Evolutionary conservation across 768 basidiomycete genomes (phyloP), one percentile per base, ranked within the genome.

Genomic region (Auriscalpium microsporum): DNA sequence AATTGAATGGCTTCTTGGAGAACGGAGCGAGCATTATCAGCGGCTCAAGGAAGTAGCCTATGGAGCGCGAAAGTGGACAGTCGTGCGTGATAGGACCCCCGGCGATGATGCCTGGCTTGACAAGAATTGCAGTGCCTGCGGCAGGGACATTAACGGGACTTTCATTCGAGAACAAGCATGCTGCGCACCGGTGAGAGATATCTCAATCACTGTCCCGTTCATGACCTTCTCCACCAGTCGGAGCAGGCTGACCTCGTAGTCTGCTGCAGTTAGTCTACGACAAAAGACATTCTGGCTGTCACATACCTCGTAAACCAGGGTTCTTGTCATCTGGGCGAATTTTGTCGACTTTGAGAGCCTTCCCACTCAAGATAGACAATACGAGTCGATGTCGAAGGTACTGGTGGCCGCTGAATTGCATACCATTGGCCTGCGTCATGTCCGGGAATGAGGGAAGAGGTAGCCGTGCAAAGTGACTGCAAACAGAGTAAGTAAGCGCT

Each of bases 41-140:
- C 13, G 93, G 86, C 66, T 98, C 96, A 10, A 98, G 74, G 66
- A 90, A 98, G 72, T 98, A 99, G 10, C 96, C 96, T 45, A 98
- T 78, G 33, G 90, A 87, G 44, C 94, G 80, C 10, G 91, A 89
- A 16, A 86, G 73, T 17, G 94, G 90, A 64, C 95, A 97, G 19
- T 95, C 90, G 67, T 98, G 94, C 4, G 76, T 76, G 58, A 92
- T 69, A 10, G 72, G 67, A 2, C 96, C 96, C 7, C 95, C 94
- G 23, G 82, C 78, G 53, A 98, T 87, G 50, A 97, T 75, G 3
- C 96, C 96, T 17, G 96, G 96, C 67, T 92, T 94, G 49, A 99
- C 73, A 16, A 97, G 76, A 60, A 99, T 76, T 2, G 92, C 83
- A 52, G 95, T 97, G 76, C 94, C 93, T 94, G 61, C 10, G 23